Evolutionary conservation across 2,329 filamentous ascomycete genomes (phyloP), one percentile per base, ranked within the genome.

Genomic region (Penicillium janthinellum): DNA sequence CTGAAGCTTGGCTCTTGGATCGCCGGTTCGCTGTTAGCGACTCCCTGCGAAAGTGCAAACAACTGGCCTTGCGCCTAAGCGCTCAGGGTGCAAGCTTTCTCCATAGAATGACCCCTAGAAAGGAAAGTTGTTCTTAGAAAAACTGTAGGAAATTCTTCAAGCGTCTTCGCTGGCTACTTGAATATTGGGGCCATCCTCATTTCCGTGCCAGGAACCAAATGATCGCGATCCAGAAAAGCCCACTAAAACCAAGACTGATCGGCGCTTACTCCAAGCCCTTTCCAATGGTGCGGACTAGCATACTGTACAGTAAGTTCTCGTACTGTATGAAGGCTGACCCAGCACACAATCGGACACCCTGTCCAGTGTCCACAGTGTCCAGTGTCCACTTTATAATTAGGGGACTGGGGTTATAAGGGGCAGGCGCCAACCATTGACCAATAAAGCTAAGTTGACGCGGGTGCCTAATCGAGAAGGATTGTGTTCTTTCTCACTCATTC

Each of bases 1-100:
- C 71, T 73, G 71, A 72, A 63, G 67, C 63, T 71, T 70, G 60
- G 60, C 67, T 54, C 57, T 55, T 59, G 59, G 64, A 59, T 64
- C 61, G 38, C 34, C n/a, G 49, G 20, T 28, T 17, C 51, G 38
- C n/a, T 53, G 44, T 31, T 6, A 47, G 22, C 14, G 44, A 15
- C 22, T 45, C 17, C 11, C 20, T 15, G 42, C 42, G 28, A 5
- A 5, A 15, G 20, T 14, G 7, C 20, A 12, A n/a, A 45, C 42
- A 28, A 1, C 22, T 15, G 42, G 42, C 20, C 1, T 25, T 44
- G 4, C 12, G 5, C 1, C 41, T 0, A 8, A 5, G 17, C 20
- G 20, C 41, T 25, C 11, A n/a, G 12, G 20, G n/a, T 4, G 17
- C 3, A 6, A 28, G 25, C 25, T 28, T 28, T 4, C 25, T 28